Evolutionary conservation across 2,329 filamentous ascomycete species (phyloP), one percentile per base, ranked within the genome.

Genomic region (Diaporthe sp.): DNA sequence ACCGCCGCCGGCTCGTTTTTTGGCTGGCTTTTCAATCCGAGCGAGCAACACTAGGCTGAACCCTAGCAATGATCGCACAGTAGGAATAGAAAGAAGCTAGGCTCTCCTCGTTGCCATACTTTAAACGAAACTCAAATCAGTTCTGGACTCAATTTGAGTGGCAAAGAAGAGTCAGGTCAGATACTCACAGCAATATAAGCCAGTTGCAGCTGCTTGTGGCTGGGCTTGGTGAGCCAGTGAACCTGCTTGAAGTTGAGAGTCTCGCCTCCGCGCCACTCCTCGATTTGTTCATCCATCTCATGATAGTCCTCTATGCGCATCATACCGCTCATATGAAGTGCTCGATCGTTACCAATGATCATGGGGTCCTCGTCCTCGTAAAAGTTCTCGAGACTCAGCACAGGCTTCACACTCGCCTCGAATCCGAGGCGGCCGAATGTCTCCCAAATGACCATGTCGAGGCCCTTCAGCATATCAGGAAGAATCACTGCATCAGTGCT

Each of bases 21-120:
- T 4, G 7, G n/a, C 15, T n/a, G 17, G 42, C 19, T n/a, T 5
- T 9, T 67, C 42, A 49, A 13, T 3, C 6, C 42, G 28, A 51
- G 90, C 96, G 19, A 92, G 91, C 39, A 44, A 22, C 19, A 42
- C 37, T 57, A 6, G 53, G 68, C 53, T 28, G 39, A 15, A 71
- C 68, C 53, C 19, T 34, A 19, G 55, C 55, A 44, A 71, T 34
- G n/a, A 71, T 57, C 13, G 68, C 49, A 25, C 39, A 71, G 37
- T 57, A 71, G 19, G 68, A 71, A n/a, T 71, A 71, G 34, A 57
- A 34, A 22, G 39, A 31, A 8, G 8, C 39, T 12, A 44, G 19
- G 37, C 51, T 57, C 19, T 58, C 51, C 55, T 71, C n/a, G 25
- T 71, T 71, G 10, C 68, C 53, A 4, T 71, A 71, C 68, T 71